Conservation (phyloP, 768 basidiomycete genomes). For the Boletales sp. region DNA sequence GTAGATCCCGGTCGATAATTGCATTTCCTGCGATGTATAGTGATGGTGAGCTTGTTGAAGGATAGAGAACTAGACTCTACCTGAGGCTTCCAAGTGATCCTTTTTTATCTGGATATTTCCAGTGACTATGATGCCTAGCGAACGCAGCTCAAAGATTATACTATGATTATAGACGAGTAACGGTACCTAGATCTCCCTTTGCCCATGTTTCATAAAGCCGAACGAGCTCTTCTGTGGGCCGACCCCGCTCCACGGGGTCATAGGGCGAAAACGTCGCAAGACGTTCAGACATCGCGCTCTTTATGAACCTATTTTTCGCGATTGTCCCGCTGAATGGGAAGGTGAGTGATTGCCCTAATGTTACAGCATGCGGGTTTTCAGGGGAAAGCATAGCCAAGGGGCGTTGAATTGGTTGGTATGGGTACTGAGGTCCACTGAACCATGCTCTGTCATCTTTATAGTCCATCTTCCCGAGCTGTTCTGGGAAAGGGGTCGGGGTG, state of each 20-base stretch:
- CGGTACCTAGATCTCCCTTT: conserved; percentile 28
- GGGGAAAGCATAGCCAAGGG: conserved; percentile 13
- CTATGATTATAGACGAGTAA: neutral
- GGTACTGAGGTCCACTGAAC: conserved; percentile 10
- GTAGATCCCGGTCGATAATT: conserved; percentile 29
- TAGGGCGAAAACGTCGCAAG: conserved; percentile 31
- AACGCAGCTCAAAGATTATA: conserved; percentile 2
- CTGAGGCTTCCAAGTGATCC: conserved; percentile 32
- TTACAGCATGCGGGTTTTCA: conserved; percentile 15
- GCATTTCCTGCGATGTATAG: conserved; percentile 22
- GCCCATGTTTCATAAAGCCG: conserved; percentile 35
- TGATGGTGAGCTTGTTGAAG: no score
- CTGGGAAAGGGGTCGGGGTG: conserved; percentile 8
- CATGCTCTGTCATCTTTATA: conserved; percentile 18
- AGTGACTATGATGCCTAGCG: conserved; percentile 30
- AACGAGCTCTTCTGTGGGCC: conserved; percentile 31
- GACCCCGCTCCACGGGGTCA: conserved; percentile 28
- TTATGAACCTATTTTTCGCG: conserved; percentile 31
- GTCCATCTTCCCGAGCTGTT: conserved; percentile 1
- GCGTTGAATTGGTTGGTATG: conserved; percentile 13
- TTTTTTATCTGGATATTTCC: conserved; percentile 35
- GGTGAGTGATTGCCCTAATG: conserved; percentile 22
- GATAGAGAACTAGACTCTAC: conserved; percentile 8
- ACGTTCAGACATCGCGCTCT: conserved; percentile 35
- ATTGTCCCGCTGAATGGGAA: conserved; percentile 30